Evolutionary conservation across 2,329 filamentous ascomycete genomes (phyloP).

Genomic region (Colletotrichum incanum): DNA sequence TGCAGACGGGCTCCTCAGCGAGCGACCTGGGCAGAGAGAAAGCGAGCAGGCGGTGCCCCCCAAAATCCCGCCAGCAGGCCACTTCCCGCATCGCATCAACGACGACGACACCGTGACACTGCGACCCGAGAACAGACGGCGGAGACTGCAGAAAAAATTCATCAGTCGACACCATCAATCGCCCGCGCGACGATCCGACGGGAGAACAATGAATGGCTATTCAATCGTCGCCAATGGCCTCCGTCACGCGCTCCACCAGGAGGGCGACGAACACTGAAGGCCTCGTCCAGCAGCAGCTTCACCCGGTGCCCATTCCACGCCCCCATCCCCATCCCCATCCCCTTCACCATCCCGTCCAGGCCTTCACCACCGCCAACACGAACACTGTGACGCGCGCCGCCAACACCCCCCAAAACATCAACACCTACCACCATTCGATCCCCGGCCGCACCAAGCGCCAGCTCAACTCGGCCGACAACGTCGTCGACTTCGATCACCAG

Average conservation of each 20-base stretch:
- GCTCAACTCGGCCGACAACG: slow-evolving; percentile 58
- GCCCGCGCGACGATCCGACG: slow-evolving; percentile 33
- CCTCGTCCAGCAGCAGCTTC: slow-evolving; percentile 48
- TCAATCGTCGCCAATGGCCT: slow-evolving; percentile 62
- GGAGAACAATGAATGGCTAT: slow-evolving; percentile 49
- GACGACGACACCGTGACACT: slow-evolving; percentile 29
- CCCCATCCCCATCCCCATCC: slow-evolving; percentile 46
- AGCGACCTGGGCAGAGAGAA: not conserved
- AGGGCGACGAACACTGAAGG: slow-evolving; percentile 59
- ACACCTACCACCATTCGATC: slow-evolving; percentile 53
- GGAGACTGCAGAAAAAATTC: slow-evolving; percentile 18
- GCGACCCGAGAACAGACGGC: slow-evolving; percentile 20
- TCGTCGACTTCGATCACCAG: slow-evolving; percentile 60
- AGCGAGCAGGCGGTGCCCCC: slow-evolving; percentile 6
- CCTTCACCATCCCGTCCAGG: slow-evolving; percentile 41
- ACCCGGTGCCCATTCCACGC: slow-evolving; percentile 42
- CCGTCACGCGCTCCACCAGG: slow-evolving; percentile 66
- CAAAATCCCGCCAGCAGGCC: slow-evolving; percentile 22
- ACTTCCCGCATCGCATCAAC: slow-evolving; percentile 42
- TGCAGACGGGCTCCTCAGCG: not conserved
- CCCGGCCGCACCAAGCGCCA: slow-evolving; percentile 64
- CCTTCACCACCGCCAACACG: slow-evolving; percentile 48
- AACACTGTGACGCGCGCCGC: slow-evolving; percentile 50
- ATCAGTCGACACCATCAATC: slow-evolving; percentile 38
- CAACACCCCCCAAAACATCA: slow-evolving; percentile 51